Base-by-base conservation (phyloP, 163 green algal species). In the Prototheca cutis region DNA sequence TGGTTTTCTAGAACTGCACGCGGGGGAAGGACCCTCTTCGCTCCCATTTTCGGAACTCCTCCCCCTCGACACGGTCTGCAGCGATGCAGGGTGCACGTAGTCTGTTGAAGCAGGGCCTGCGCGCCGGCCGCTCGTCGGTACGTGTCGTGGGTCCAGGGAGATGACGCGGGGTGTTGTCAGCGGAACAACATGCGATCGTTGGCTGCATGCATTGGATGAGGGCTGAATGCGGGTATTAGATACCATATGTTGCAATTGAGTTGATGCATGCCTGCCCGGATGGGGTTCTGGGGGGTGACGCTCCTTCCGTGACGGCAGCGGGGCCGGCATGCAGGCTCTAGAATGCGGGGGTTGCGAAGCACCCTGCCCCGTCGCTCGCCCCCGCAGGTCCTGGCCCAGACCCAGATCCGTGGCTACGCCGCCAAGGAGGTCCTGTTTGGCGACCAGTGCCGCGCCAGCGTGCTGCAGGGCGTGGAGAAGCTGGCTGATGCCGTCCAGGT, bases 401-500 rank as follows among this genome's bases (percentile, higher is more conserved):
- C 28, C 36, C 36, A 53, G 55, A 25, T 53, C 21, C 72, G 78
- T 40, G 65, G 68, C 49, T 91, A 75, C 40, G 84, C 87, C 39
- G 78, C 83, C 23, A 97, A 97, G 76, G 89, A 97, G 48, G 73
- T 97, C 18, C 32, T 61, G 24, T 97, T 96, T 70, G 90, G 87
- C 58, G 84, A 91, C 15, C 86, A 94, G 30, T 89, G 78, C 60
- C 76, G 93, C 4, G 83, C 90, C 7, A 73, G 74, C 24, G 85
- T 99, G 24, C 81, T 98, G 19, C 67, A 66, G 3, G 92, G 92
- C 40, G 87, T 96, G 6, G 93, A 99, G 62, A 90, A 90, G 68
- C 84, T 99, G 17, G 93, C 93, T 3, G 91, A 98, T 67, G 93
- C 93, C 19, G 93, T 99, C 27, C 87, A 97, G 76, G 93, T 98